Evolutionary conservation across 208 protist species (phyloP), one percentile per base, ranked within the genome.

Genomic region (Zelonia costaricensis): DNA sequence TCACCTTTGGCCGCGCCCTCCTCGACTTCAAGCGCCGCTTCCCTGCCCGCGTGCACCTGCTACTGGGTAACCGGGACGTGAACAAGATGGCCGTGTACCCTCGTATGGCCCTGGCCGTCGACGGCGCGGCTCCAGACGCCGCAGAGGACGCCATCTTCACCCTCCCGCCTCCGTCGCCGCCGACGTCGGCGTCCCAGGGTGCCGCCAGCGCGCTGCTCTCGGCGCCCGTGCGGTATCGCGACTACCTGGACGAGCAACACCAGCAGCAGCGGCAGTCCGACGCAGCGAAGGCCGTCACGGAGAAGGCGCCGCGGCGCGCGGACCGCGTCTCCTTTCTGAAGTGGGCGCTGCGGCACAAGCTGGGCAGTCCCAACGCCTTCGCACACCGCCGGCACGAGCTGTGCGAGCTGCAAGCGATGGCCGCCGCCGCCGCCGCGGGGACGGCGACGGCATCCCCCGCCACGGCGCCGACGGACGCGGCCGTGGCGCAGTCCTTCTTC

Each of bases 41-140:
- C 52, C 88, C 90, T 2, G 47, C 76, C 1, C 83, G 90, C 16
- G 91, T 96, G 46, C 84, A 91, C 74, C 72, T 94, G 31, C 86
- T 96, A 39, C 76, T 96, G 10, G 93, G 93, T 15, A 97, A 97
- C 71, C 83, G 93, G 1, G 93, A 97, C 53, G 44, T 95, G 47
- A 97, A 96, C 79, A 97, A 97, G 70, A 85, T 95, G 77, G 73
- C 83, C 18, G 74, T 95, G 62, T 65, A 57, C 23, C 70, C 71
- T 5, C 67, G 78, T 12, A 67, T 91, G 35, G 57, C 57, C 5
- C 38, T 36, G 22, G 64, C 57, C 2, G 62, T 62, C 18, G 27
- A 62, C 1, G 62, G 48, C 27, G 39, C 80, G 55, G 27, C 33
- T 3, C 18, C 64, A 0, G 45, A 77, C 18, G 60, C 62, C 16